Conservation (phyloP, 108 stramenopile species). For the Craspedostauros australis region DNA sequence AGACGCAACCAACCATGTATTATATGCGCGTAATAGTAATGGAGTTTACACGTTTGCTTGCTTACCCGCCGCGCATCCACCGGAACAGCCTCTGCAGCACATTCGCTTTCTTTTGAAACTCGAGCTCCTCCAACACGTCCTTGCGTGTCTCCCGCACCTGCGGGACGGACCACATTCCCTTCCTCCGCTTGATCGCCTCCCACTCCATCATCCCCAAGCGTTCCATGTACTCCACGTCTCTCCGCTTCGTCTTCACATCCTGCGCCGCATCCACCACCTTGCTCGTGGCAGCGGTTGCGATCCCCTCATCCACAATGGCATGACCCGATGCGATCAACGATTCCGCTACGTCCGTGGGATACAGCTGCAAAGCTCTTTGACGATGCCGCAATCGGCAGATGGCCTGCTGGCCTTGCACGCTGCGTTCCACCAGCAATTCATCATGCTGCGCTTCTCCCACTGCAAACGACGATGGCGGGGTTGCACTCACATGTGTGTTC, state of each 20-base stretch:
- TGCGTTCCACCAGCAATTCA: too few relatives aligned
- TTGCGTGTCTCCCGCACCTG: conserved; percentile 29
- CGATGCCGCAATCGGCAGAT: conserved; percentile 52
- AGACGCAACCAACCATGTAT: too few relatives aligned
- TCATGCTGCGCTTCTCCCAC: too few relatives aligned
- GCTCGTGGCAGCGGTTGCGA: conserved; percentile 2
- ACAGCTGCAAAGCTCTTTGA: conserved; percentile 19
- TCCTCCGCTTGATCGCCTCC: conserved; percentile 37
- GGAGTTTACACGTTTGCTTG: neutral
- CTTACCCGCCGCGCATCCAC: conserved; percentile 33
- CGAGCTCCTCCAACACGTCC: conserved; percentile 48
- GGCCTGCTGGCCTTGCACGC: conserved; percentile 25
- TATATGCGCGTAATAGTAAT: too few relatives aligned
- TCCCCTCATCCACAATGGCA: conserved; percentile 15
- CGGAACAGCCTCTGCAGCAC: conserved; percentile 35
- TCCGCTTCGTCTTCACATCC: conserved; percentile 39
- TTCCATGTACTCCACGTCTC: conserved; percentile 58
- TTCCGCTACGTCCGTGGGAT: conserved; percentile 34
- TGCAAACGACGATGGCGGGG: too few relatives aligned
- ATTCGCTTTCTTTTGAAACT: conserved; percentile 46
- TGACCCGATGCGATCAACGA: conserved; percentile 20
- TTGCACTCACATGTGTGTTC: too few relatives aligned
- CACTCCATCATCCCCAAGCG: conserved; percentile 48
- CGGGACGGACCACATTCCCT: conserved; percentile 62
- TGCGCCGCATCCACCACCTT: conserved; percentile 42